Evolutionary conservation across 2,329 filamentous ascomycete genomes (phyloP).

Genomic region (Claviceps cyperi): DNA sequence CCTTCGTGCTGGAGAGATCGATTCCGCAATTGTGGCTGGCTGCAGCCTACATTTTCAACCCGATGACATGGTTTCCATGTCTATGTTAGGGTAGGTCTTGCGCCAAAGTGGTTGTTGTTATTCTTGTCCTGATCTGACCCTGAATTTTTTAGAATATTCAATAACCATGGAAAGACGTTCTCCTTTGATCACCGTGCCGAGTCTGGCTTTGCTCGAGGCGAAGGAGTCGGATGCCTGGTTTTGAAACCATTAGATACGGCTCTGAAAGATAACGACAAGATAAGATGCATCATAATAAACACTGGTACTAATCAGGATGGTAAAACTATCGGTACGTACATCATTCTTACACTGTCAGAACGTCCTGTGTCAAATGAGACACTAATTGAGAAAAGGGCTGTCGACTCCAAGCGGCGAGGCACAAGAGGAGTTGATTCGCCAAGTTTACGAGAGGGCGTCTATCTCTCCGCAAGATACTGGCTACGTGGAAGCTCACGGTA

Average conservation of each 20-base stretch:
- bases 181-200: slow-evolving; percentile 20
- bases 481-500: slow-evolving; percentile 38
- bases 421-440: slow-evolving; percentile 27
- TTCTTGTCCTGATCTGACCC: not conserved
- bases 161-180: slow-evolving; percentile 34
- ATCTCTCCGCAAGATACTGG: slow-evolving; percentile 16
- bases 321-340: slow-evolving; percentile 17
- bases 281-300: slow-evolving; percentile 34
- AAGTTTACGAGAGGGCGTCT: slow-evolving; percentile 19
- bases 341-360: too few relatives aligned
- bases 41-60: slow-evolving; percentile 33
- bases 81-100: slow-evolving; percentile 14
- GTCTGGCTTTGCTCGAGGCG: slow-evolving; percentile 44
- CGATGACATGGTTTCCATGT: slow-evolving; percentile 21
- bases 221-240: slow-evolving; percentile 40
- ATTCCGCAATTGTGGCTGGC: slow-evolving; percentile 31
- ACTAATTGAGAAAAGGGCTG: slow-evolving; percentile 25
- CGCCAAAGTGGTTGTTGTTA: too few relatives aligned
- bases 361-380: too few relatives aligned
- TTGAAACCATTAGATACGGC: slow-evolving; percentile 45
- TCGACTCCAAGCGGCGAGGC: slow-evolving; percentile 38
- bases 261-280: slow-evolving; percentile 37
- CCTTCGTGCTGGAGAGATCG: slow-evolving; percentile 30
- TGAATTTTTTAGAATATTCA: slow-evolving; percentile 19
- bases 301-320: slow-evolving; percentile 43